Base-by-base conservation (phyloP, 1,284 basidiomycete genomes). In the Cutaneotrichosporon sp. region DNA sequence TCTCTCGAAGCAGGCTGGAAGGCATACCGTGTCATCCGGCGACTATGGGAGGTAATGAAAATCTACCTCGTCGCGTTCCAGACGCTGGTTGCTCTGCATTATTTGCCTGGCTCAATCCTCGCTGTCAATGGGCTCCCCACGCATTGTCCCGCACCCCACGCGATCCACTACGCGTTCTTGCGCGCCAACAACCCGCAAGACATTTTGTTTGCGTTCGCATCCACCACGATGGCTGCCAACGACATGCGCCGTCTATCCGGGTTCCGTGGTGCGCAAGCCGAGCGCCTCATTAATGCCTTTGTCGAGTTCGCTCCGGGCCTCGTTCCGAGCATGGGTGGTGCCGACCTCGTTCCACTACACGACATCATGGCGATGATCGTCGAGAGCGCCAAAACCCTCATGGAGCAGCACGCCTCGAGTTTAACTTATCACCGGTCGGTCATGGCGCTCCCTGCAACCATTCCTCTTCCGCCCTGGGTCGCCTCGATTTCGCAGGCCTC, bases 381-480 rank as follows among this genome's bases (percentile, higher is more conserved):
- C 18, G 77, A 79, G 42, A 64, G 64, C 5, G 65, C 73, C 34
- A 78, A 79, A 56, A 60, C 70, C 0, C 65, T 78, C 4, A 74
- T 79, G 68, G 77, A 79, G 47, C 66, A 69, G 56, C 72, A 76
- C 64, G 73, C 75, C 6, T 69, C 70, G 1, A 70, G 53, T 1
- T 69, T 74, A 9, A 60, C 69, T 7, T 63, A 72, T 3, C 61
- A 68, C 6, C 61, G 68, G 13, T 62, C 66, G 11, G 63, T 65
- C 14, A 58, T 63, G 47, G 51, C 65, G 18, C 34, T 70, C n/a
- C 62, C 70, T 4, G 2, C 62, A 58, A 47, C 49, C 21, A 9
- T 67, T 9, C 40, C 51, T 9, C 26, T 50, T 26, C 69, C 73
- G 7, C 60, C 65, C 7, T 79, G 73, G 74, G 56, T 74, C 0